Conservation (phyloP, 371 early-diverging fungal genomes). For the Mucor racemosus region DNA sequence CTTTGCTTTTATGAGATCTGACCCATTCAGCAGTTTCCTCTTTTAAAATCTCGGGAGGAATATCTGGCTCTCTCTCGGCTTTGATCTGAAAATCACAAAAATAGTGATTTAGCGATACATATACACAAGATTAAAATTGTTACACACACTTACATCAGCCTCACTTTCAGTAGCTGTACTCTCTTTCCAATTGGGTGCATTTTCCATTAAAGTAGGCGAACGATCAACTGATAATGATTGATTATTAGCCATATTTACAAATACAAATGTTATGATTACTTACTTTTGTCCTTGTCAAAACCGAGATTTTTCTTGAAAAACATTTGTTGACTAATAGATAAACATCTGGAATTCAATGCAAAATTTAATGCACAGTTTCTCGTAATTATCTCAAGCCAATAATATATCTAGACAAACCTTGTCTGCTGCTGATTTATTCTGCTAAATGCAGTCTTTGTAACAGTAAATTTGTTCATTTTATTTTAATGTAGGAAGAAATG, state of each 20-base stretch:
- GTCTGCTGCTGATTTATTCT: neutral
- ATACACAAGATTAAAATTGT: neutral
- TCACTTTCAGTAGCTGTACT: conserved; percentile 25
- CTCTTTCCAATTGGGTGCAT: conserved; percentile 26
- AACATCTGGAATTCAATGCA: neutral
- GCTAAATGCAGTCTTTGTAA: neutral
- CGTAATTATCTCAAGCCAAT: neutral
- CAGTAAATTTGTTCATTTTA: neutral
- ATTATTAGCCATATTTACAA: neutral
- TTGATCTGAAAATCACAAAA: conserved; percentile 13
- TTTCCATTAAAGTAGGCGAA: conserved; percentile 14
- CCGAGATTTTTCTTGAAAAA: conserved; percentile 6
- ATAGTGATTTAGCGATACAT: neutral
- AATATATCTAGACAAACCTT: neutral
- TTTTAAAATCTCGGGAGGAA: conserved; percentile 15
- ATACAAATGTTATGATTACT: neutral
- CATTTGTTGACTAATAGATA: neutral
- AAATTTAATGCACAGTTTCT: neutral
- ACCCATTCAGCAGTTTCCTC: conserved; percentile 26
- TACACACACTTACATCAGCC: conserved; percentile 17
- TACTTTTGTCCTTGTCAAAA: conserved; percentile 15
- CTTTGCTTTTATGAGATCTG: conserved; percentile 3
- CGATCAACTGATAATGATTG: conserved; percentile 7
- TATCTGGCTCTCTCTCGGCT: conserved; percentile 18
- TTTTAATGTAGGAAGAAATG: neutral